A percentile compares a stretch with the other conserved stretches of the same genome.
Evolutionary conservation across 2,329 filamentous ascomycete species (phyloP).

Genomic region (Aspergillus pseudonomiae): DNA sequence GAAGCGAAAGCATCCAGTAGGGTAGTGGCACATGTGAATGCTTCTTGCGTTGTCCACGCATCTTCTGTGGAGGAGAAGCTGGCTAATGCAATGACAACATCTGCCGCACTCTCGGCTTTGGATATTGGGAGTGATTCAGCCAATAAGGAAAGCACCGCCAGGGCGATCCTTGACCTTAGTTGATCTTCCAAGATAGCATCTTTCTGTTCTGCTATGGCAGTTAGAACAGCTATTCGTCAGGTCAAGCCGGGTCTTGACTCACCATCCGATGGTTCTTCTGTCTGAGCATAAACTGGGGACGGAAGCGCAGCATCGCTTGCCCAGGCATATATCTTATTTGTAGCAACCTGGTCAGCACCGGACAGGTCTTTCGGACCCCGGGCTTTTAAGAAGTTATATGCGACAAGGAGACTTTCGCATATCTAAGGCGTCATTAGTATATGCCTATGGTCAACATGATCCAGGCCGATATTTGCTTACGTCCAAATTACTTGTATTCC

Average conservation of each 20-base stretch:
- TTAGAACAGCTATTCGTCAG: neutral
- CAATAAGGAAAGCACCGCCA: conserved; percentile 31
- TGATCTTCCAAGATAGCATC: conserved; percentile 28
- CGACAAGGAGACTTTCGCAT: conserved; percentile 36
- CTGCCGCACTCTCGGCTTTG: conserved; percentile 22
- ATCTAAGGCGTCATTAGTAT: conserved; percentile 24
- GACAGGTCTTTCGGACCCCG: conserved; percentile 21
- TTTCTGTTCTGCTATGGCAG: conserved; percentile 20
- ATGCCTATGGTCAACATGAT: neutral
- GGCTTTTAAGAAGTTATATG: conserved; percentile 26
- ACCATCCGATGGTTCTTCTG: conserved; percentile 28
- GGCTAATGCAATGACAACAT: conserved; percentile 36
- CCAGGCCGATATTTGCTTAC: conserved; percentile 22
- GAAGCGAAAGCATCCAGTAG: conserved; percentile 18
- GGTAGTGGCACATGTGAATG: conserved; percentile 19
- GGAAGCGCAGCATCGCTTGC: conserved; percentile 34
- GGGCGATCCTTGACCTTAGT: conserved; percentile 32
- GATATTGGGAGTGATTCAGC: conserved; percentile 22
- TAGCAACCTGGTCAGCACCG: conserved; percentile 26
- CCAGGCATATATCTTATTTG: conserved; percentile 37
- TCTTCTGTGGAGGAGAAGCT: conserved; percentile 36
- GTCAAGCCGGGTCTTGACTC: conserved; percentile 2
- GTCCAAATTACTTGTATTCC: conserved; percentile 22
- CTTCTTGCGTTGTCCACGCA: conserved; percentile 39
- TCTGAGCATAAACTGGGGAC: conserved; percentile 33